Evolutionary conservation across 805 yeast species (phyloP), one percentile per base, ranked within the genome.

Genomic region (Huiozyma naganishii): DNA sequence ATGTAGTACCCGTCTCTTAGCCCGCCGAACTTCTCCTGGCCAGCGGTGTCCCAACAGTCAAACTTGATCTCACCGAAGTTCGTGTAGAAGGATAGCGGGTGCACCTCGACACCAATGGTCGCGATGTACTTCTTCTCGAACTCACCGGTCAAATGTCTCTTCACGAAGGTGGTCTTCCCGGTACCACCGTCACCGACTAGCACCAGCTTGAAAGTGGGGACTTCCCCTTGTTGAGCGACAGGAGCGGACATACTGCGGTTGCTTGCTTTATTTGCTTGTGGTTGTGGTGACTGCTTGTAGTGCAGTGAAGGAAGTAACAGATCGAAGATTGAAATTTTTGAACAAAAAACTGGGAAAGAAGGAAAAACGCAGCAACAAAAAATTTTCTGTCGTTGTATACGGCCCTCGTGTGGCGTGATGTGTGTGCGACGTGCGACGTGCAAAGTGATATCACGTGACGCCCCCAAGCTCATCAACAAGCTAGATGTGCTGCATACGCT

Each of bases 101-200:
- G 97, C 54, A 92, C 99, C 71, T 92, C 99, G 53, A 92, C 99
- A 77, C 98, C 98, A 65, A 90, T 84, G 47, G 98, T 92, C 65
- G 98, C 99, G 70, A 84, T 87, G 76, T 92, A 92, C 72, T 89
- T 89, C 76, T 92, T 92, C 73, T 92, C 98, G 67, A 92, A 92
- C 71, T 92, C 99, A 74, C 98, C 95, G 53, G 98, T 90, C 71
- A 89, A 80, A 73, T 92, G 99, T 78, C 99, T 89, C 79, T 94
- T 92, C 69, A 92, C 99, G 61, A 92, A 92, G 48, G 99, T 92
- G 76, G 99, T 92, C 82, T 92, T 92, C 75, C 99, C 99, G 71
- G 98, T 92, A 80, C 99, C 99, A 78, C 99, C 99, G 68, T 92
- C 99, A 69, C 99, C 99, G 72, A 92, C 98, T 64, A 92, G 81